Evolutionary conservation across 2,329 filamentous ascomycete species (phyloP), one percentile per base, ranked within the genome.

Genomic region (Penicillium sp.): DNA sequence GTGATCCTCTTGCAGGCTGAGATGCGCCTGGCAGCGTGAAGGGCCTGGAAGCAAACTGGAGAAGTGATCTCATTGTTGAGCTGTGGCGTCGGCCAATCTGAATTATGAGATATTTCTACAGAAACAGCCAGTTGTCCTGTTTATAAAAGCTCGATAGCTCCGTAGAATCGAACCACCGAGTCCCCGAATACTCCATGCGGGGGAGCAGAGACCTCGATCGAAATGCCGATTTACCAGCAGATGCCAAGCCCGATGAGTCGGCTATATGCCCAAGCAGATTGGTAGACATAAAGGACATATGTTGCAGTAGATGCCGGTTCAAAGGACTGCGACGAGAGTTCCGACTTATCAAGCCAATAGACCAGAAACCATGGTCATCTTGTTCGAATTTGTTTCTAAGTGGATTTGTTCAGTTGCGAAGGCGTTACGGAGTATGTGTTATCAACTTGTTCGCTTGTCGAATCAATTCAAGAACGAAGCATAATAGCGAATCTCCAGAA

Each of bases 231-330:
- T 41, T 30, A 18, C 5, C 16, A 47, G 13, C 11, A 16, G 2
- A 26, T 46, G 50, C 50, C 50, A 47, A 53, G 42, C 42, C 49
- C 35, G 35, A 11, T 13, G 18, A 47, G 30, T 53, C 50, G 50
- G 50, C 50, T 53, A 30, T 41, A 53, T 53, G 51, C 8, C 9
- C 16, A 16, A 4, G n/a, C 3, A 2, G n/a, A 34, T 13, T n/a
- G n/a, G n/a, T n/a, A n/a, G n/a, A n/a, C n/a, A n/a, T n/a, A n/a
- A n/a, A n/a, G n/a, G n/a, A n/a, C n/a, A n/a, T n/a, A n/a, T n/a
- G n/a, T n/a, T n/a, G n/a, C n/a, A n/a, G n/a, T n/a, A n/a, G n/a
- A n/a, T n/a, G n/a, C n/a, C n/a, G n/a, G 23, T 23, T 23, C 23
- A 23, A 23, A 23, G 23, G 5, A 5, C 23, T 5, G 23, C 23